Conservation (phyloP, 2,329 filamentous ascomycete genomes). For the Neonectria neomacrospora region DNA sequence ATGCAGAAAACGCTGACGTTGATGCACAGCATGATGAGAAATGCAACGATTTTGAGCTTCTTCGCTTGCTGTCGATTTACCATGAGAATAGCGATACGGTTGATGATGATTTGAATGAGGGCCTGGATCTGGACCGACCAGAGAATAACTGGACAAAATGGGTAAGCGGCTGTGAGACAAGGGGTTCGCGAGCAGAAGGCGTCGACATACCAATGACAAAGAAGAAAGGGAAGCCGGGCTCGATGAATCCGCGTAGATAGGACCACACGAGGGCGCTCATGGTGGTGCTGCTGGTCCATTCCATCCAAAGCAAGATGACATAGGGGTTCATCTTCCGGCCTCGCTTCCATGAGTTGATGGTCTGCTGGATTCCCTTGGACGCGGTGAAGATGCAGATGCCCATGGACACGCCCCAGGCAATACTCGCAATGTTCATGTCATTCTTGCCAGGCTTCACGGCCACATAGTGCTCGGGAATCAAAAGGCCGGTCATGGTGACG, state of each 20-base stretch:
- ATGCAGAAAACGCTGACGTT: constrained; percentile 65
- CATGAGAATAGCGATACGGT: constrained; percentile 62
- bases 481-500: constrained; percentile 33
- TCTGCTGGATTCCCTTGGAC: constrained; percentile 38
- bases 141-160: constrained; percentile 30
- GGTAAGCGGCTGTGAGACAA: background rate
- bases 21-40: constrained; percentile 57
- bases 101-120: constrained; percentile 66
- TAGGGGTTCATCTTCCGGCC: constrained; percentile 38
- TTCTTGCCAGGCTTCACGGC: constrained; percentile 27
- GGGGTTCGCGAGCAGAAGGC: background rate
- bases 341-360: constrained; percentile 40
- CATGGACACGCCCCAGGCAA: constrained; percentile 43
- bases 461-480: constrained; percentile 31
- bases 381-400: constrained; percentile 43
- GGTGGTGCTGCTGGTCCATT: constrained; percentile 39
- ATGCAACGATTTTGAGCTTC: constrained; percentile 57
- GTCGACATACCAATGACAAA: constrained; percentile 34
- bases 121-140: constrained; percentile 61
- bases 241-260: constrained; percentile 40
- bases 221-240: constrained; percentile 41
- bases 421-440: constrained; percentile 46
- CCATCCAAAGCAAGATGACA: constrained; percentile 40
- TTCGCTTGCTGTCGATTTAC: constrained; percentile 51
- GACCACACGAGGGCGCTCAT: constrained; percentile 45